Percentiles rank a stretch among this genome's conserved stretches.
Evolutionary conservation across 768 basidiomycete species (phyloP).

Genomic region (Coprinopsis sp.): DNA sequence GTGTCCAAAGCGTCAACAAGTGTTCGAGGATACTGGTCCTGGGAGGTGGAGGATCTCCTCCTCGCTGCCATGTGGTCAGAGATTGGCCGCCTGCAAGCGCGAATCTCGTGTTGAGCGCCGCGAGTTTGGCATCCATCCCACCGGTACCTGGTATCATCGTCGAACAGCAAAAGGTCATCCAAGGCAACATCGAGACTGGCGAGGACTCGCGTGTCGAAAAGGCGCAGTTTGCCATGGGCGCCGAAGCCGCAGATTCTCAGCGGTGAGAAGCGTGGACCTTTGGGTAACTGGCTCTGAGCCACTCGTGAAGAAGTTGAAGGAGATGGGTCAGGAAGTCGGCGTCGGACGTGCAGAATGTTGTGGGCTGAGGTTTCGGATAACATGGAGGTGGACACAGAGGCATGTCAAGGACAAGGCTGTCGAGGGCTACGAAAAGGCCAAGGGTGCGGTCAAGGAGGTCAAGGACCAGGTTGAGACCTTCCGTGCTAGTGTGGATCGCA

Average conservation of each 20-base stretch:
- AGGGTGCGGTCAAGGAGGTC: conserved; percentile 30
- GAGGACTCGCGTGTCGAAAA: conserved; percentile 17
- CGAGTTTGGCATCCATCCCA: conserved; percentile 45
- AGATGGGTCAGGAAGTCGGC: conserved; percentile 27
- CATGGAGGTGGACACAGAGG: conserved; percentile 22
- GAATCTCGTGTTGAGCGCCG: conserved; percentile 25
- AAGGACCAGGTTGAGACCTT: conserved; percentile 37
- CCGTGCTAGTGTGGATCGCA: conserved; percentile 37
- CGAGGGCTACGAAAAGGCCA: conserved; percentile 17
- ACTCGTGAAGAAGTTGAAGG: conserved; percentile 30
- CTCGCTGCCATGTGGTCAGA: conserved; percentile 69
- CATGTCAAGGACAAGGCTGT: conserved; percentile 16
- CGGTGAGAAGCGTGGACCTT: conserved; percentile 63
- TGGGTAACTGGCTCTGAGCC: conserved; percentile 48
- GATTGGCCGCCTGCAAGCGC: conserved; percentile 51
- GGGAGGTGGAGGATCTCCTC: conserved; percentile 40
- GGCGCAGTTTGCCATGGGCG: conserved; percentile 57
- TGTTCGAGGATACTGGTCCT: conserved; percentile 65
- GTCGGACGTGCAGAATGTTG: conserved; percentile 23
- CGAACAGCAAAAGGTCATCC: conserved; percentile 35
- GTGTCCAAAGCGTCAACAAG: conserved; percentile 49
- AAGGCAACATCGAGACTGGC: conserved; percentile 14
- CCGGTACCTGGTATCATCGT: conserved; percentile 62
- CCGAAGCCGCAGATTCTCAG: conserved; percentile 69
- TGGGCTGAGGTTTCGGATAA: conserved; percentile 14